Evolutionary conservation across 2,329 filamentous ascomycete genomes (phyloP), one percentile per base, ranked within the genome.

Genomic region (Ophiosphaerella korrae): DNA sequence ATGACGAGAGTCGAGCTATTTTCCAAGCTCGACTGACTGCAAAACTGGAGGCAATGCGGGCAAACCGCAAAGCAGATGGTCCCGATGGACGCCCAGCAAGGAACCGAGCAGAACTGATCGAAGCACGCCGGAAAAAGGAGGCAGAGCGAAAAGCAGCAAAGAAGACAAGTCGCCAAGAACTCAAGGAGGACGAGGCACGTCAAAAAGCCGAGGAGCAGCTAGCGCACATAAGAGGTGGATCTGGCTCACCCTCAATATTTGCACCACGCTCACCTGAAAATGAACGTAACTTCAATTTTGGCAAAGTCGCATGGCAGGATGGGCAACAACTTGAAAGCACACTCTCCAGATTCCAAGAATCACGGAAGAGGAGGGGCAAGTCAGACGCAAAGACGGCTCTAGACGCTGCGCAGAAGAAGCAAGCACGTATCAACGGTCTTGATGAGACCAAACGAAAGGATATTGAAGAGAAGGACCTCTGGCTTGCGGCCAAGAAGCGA

Each of bases 391-490:
- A 90, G 70, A 90, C 90, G 1, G 91, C 92, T 6, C 84, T 99
- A n/a, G 83, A 88, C 63, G 90, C 89, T 45, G 86, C 90, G 1
- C 88, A 97, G 75, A 89, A 90, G 67, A 93, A 96, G 75, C 88
- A 92, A 77, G 86, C 88, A 64, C 88, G 92, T 24, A 78, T 97
- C 26, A 83, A 86, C 38, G 83, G 79, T 24, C 84, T 96, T 67
- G 89, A 93, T 63, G 84, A 88, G 1, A 84, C 85, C 60, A 96
- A 96, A 77, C 88, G 89, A 48, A 87, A 87, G 55, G 90, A 96
- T 52, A 88, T 97, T 38, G 86, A 92, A 53, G 90, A 97, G 75
- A 97, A 97, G 79, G 93, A 99, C 66, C 80, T 87, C 50, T 99
- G 94, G 94, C 80, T 97, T 52, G 93, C 89, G 41, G 94, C 94